A percentile compares a stretch with the other conserved stretches of the same genome.
Conservation (phyloP, 108 stramenopile species). For the Epithemia pelagica region DNA sequence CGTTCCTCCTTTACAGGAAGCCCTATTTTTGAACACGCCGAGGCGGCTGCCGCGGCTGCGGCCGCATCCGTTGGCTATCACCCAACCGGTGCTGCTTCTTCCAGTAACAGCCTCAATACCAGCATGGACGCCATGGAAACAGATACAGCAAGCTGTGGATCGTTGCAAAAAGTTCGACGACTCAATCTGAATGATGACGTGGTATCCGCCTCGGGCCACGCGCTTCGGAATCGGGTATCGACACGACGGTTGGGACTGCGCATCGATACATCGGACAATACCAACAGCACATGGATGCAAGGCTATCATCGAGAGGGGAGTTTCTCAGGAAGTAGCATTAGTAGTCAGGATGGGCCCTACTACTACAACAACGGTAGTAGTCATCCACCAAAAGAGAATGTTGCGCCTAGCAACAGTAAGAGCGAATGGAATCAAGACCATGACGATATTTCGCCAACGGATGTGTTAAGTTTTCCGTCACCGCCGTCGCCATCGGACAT, state of each 20-base stretch:
- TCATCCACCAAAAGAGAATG: conserved; percentile 1
- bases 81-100: too few species aligned
- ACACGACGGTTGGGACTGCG: neutral
- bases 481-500: neutral
- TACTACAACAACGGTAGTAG: neutral
- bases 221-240: neutral
- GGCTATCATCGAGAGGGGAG: neutral
- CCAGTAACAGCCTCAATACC: neutral
- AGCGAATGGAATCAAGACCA: conserved; percentile 5
- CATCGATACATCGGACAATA: neutral
- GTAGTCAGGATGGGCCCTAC: neutral
- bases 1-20: conserved; percentile 37
- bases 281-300: neutral
- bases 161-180: conserved; percentile 38
- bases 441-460: conserved; percentile 27
- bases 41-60: too few species aligned
- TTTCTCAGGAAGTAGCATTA: neutral
- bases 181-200: conserved; percentile 31
- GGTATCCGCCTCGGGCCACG: conserved; percentile 13
- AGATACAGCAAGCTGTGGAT: conserved; percentile 4
- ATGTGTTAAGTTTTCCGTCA: conserved; percentile 38
- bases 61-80: too few species aligned
- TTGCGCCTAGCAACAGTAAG: conserved; percentile 18
- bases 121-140: neutral
- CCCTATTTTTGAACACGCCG: conserved; percentile 21